Percentiles rank a stretch among this genome's conserved stretches.
Conservation (phyloP, 768 basidiomycete species). For the Leccinum aurantiacum region DNA sequence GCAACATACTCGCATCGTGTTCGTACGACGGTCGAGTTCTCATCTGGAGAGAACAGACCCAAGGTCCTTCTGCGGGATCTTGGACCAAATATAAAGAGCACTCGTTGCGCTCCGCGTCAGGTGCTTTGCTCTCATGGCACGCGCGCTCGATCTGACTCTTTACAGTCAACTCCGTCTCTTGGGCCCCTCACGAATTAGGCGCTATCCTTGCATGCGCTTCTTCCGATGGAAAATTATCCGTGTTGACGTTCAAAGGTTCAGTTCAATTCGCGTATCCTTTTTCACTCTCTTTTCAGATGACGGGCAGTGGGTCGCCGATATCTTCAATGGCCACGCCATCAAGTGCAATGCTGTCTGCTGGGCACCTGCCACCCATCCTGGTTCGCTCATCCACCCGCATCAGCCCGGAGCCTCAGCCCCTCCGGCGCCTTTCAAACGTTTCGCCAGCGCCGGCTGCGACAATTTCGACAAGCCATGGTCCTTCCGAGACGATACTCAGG, state of each 20-base stretch:
- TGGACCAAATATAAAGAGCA: conserved; percentile 99
- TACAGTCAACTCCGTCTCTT: conserved; percentile 93
- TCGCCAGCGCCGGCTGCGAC: conserved; percentile 95
- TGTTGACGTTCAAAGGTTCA: conserved; percentile 93
- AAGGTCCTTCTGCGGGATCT: conserved; percentile 51
- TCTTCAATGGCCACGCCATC: conserved; percentile 94
- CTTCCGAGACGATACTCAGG: conserved; percentile 81
- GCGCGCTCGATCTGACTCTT: conserved; percentile 2
- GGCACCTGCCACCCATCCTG: conserved; percentile 89
- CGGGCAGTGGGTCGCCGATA: conserved; percentile 92
- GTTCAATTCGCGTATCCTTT: conserved; percentile 9
- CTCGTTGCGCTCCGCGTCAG: conserved; percentile 88
- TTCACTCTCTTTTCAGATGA: conserved; percentile 59
- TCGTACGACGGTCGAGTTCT: conserved; percentile 98
- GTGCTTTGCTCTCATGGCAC: conserved; percentile 41
- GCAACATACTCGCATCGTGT: conserved; percentile 95
- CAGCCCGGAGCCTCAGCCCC: conserved; percentile 39
- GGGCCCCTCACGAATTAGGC: conserved; percentile 98
- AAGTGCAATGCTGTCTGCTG: conserved; percentile 98
- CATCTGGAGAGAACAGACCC: conserved; percentile 91
- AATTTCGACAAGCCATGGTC: conserved; percentile 94
- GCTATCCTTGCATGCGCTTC: conserved; percentile 96
- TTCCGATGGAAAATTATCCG: conserved; percentile 95
- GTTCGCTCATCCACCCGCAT: conserved; percentile 76
- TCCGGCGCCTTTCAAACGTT: conserved; percentile 76